Conservation (phyloP, 2,329 filamentous ascomycete species). For the Decorospora gaudefroyi region DNA sequence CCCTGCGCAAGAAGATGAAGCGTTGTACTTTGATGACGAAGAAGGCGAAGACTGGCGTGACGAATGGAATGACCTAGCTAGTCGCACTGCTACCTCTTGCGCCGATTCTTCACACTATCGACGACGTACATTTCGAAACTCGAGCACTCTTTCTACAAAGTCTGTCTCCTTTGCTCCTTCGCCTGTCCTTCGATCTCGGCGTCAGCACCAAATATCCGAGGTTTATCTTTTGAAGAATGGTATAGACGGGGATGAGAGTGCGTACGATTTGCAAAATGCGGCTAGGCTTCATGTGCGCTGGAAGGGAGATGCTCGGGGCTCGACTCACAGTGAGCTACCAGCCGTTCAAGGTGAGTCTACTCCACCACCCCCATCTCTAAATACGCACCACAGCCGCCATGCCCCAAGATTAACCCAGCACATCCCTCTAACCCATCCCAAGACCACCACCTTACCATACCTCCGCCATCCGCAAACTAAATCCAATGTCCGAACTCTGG, state of each 20-base stretch:
- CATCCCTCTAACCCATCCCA: too few species aligned
- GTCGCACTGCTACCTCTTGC: too few species aligned
- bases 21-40: not conserved
- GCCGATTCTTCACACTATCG: not conserved
- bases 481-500: too few species aligned
- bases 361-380: too few species aligned
- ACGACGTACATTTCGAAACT: slow-evolving; percentile 3
- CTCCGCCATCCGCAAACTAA: too few species aligned
- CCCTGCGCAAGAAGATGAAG: not conserved
- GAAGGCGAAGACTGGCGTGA: slow-evolving; percentile 5
- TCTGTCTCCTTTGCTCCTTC: not conserved
- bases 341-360: too few species aligned
- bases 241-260: not conserved
- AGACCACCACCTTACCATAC: too few species aligned
- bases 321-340: too few species aligned
- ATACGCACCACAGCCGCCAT: too few species aligned
- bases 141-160: slow-evolving; percentile 1
- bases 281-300: not conserved
- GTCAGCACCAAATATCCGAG: not conserved
- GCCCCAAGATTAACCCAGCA: too few species aligned
- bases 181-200: not conserved
- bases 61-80: slow-evolving; percentile 6
- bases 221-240: not conserved
- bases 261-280: not conserved
- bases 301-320: not conserved